These are phyloP conservation scores for Beauveria scarabaeidicola DNA, from an alignment of 2,329 filamentous ascomycete species.

Conservation along the genomic window DNA sequence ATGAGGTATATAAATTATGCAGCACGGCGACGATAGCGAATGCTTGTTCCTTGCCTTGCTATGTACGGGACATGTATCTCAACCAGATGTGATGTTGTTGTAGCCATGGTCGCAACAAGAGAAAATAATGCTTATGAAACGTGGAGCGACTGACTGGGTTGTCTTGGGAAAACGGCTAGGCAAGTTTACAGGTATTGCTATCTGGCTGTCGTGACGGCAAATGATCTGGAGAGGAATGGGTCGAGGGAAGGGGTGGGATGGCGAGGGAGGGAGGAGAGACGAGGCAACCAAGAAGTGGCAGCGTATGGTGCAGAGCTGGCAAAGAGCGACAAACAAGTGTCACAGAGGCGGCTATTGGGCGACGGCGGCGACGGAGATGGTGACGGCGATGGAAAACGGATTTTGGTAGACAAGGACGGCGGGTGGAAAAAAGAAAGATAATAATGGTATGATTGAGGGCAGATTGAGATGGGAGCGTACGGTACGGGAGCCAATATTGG, in stretches of 20 bases:
- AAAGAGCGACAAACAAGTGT: neutral
- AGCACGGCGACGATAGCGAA: no score
- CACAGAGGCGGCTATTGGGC: neutral
- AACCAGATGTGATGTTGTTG: no score
- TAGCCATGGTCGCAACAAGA: neutral
- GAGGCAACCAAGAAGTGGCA: neutral
- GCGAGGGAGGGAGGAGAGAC: neutral
- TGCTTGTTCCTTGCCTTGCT: no score
- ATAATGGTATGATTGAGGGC: neutral
- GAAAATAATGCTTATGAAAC: neutral
- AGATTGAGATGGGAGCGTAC: neutral
- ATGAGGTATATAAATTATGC: neutral
- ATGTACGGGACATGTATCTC: no score
- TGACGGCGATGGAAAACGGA: neutral
- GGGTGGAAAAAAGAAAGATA: neutral
- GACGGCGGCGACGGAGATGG: neutral
- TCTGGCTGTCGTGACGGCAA: neutral
- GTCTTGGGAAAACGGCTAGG: neutral
- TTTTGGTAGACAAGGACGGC: neutral
- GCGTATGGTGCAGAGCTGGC: neutral
- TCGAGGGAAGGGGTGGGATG: neutral
- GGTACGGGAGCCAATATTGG: constrained; percentile 1
- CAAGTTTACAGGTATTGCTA: neutral
- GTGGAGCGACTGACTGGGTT: neutral
- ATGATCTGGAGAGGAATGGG: neutral